Evolutionary conservation across 2,329 filamentous ascomycete genomes (phyloP).

Genomic region (Scedosporium aurantiacum): DNA sequence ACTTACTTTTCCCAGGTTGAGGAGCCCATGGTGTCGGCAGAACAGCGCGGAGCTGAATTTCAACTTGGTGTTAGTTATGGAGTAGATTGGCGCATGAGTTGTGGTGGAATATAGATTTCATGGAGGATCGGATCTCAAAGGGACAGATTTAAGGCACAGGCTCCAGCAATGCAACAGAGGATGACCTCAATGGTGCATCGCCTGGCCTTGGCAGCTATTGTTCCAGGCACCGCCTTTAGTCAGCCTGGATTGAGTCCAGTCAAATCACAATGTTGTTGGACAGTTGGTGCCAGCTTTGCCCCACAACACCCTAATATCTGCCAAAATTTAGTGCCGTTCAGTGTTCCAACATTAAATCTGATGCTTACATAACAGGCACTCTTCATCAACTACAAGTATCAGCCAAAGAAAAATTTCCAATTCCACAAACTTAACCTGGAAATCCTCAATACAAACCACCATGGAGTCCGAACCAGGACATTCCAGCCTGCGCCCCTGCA

Average conservation of each 20-base stretch:
- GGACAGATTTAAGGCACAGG: neutral
- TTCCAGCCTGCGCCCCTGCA: neutral
- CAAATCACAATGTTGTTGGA: neutral
- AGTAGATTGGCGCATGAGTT: neutral
- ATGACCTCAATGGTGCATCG: neutral
- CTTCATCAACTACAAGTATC: neutral
- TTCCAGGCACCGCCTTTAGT: neutral
- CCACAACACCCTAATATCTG: neutral
- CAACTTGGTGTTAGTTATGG: neutral
- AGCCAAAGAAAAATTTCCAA: neutral
- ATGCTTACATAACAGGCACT: constrained; percentile 1
- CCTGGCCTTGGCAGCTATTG: neutral
- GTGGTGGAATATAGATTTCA: neutral
- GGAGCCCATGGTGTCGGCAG: neutral
- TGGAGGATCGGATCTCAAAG: neutral
- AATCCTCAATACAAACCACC: neutral
- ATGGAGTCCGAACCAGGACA: neutral
- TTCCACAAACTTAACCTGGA: neutral
- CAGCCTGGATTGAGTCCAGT: neutral
- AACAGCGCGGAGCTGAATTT: neutral
- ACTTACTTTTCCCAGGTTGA: constrained; percentile 4
- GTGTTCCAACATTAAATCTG: too few species aligned
- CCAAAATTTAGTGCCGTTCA: too few species aligned
- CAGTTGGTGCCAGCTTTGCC: too few species aligned
- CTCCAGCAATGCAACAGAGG: neutral